Evolutionary conservation across 2,329 filamentous ascomycete genomes (phyloP), one percentile per base, ranked within the genome.

Genomic region (Leptographium wingfieldii): DNA sequence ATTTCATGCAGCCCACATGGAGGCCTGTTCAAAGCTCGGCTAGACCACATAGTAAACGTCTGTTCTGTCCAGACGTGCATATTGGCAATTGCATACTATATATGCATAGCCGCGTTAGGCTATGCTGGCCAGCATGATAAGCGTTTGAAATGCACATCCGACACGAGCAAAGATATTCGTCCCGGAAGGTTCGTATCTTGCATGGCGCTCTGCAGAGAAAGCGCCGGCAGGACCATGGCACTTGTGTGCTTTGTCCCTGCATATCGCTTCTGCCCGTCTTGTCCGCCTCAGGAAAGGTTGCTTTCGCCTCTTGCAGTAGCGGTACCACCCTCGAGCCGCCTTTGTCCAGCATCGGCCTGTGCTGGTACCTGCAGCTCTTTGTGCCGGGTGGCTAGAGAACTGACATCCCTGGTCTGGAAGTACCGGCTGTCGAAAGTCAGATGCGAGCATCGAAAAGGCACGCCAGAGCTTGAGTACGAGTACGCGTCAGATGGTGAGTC

Each of bases 271-370:
- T 46, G 38, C 27, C 40, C 35, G 22, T 25, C 33, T 12, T 56
- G 38, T 51, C 29, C 27, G 43, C 19, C 56, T 46, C 38, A 10
- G 54, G 54, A 35, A 56, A 56, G 54, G 54, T 35, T 48, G 22
- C 33, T n/a, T 48, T 56, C 29, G 38, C 27, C 46, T 51, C 56
- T 48, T 57, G 56, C 56, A 57, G 56, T 57, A 57, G 56, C 43
- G 56, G 27, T 38, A 43, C 22, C 55, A 31, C 38, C 49, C 16
- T 46, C 43, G 43, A 16, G 16, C 43, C 16, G 19, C 19, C 43
- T 46, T 46, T 46, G 7, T 46, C 43, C 16, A 43, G 40, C 40
- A 25, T 22, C 27, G 49, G 27, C 25, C 49, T 9, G 19, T 19
- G 27, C 49, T 16, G 29, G 52, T 35, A 55, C 52, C 52, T 55